Evolutionary conservation across 2,329 filamentous ascomycete species (phyloP).

Genomic region (Fusarium robinianum): DNA sequence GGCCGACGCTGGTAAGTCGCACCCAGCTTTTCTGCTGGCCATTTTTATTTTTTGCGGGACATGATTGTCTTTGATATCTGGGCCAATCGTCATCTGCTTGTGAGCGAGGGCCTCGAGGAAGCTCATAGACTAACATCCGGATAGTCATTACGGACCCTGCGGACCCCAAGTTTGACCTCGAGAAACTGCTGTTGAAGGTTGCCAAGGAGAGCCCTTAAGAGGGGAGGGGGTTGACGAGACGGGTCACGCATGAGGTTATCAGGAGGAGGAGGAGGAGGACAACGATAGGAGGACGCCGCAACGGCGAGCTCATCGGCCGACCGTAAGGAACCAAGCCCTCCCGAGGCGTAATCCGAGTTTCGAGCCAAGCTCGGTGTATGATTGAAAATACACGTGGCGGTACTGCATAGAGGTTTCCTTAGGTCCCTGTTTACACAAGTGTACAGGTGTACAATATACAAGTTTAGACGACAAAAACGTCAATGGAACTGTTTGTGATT

Average conservation of each 20-base stretch:
- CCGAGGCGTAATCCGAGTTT: constrained; percentile 37
- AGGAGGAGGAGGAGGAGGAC: constrained; percentile 37
- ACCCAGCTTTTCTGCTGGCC: constrained; percentile 5
- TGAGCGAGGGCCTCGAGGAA: constrained; percentile 5
- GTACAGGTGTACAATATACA: constrained; percentile 60
- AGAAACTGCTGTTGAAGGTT: constrained; percentile 75
- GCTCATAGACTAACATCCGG: constrained; percentile 28
- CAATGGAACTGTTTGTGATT: constrained; percentile 27
- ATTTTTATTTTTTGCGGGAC: too few species aligned
- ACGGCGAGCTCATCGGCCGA: constrained; percentile 34
- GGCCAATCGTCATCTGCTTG: constrained; percentile 16
- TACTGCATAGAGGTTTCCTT: constrained; percentile 57
- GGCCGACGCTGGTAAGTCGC: constrained; percentile 41
- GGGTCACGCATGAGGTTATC: constrained; percentile 28
- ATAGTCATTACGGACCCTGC: constrained; percentile 64
- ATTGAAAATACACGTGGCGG: constrained; percentile 48
- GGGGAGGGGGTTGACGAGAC: constrained; percentile 17
- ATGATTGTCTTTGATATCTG: constrained; percentile 1
- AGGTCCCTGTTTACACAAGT: constrained; percentile 50
- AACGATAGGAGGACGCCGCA: constrained; percentile 27
- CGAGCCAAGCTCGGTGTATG: constrained; percentile 44
- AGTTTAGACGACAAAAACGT: constrained; percentile 51
- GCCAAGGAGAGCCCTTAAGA: constrained; percentile 56
- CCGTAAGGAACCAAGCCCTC: constrained; percentile 32
- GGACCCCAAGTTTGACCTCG: constrained; percentile 91